Base-by-base conservation (phyloP, 192 early-diverging fungal genomes). In the Backusella tuberculispora region DNA sequence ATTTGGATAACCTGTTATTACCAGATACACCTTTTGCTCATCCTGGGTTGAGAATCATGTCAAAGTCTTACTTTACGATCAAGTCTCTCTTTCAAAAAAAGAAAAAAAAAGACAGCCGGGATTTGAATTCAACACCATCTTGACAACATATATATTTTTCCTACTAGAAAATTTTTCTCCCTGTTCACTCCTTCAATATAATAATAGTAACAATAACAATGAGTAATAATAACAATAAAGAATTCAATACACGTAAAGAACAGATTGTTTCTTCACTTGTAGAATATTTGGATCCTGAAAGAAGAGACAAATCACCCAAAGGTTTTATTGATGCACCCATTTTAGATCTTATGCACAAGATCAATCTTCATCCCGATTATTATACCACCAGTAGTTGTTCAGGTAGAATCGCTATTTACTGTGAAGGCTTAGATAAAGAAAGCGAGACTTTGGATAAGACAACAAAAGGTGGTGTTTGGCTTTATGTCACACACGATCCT, bases 371-470 rank as follows among this genome's bases (percentile, higher is more conserved):
- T 72, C 69, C 83, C 1, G 84, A 86, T 71, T 88, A 86, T 79
- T 81, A 84, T 38, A 86, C 85, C 38, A 86, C 85, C 4, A 85
- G 84, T 29, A 84, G 84, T 5, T 88, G 87, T 71, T 88, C 87
- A 6, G 87, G 87, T 9, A 76, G 85, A 46, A 75, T 86, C 29
- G 82, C 85, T 29, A 78, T 86, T 26, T 86, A 85, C 64, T 80
- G 81, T 34, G 85, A 84, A 37, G 81, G 83, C 14, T n/a, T 85
- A n/a, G 71, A 81, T 4, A 74, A 79, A 47, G 60, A 72, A 9
- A 76, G 65, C 7, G 84, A 80, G 13, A 46, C 74, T 13, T 71
- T 68, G 0, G 60, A 72, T 7, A 84, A 79, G 56, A 44, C 76
- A 6, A 75, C 79, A 19, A 86, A 79, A 45, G 83, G 80, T 5